Evolutionary conservation across 225 moss, liverwort and hornwort species (phyloP).

Genomic region (Bryoerythrophyllum caledonicum): DNA sequence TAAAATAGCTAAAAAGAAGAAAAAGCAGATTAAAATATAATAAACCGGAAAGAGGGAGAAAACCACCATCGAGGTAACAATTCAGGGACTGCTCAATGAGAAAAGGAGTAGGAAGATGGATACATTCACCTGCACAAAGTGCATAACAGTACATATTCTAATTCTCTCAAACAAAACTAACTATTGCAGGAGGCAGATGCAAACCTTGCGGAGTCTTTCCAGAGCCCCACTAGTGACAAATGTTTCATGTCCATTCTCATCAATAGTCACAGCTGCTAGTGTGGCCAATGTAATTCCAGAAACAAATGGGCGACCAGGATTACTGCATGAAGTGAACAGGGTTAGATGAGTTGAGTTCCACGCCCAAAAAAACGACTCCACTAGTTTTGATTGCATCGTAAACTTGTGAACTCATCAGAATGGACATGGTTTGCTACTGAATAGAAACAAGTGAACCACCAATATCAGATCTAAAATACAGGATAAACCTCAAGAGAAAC

Average conservation of each 20-base stretch:
- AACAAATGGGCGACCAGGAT: slow-evolving; percentile 88
- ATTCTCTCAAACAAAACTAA: slow-evolving; percentile 1
- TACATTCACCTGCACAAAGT: background rate
- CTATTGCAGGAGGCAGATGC: background rate
- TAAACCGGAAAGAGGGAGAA: slow-evolving; percentile 5
- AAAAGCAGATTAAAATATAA: background rate
- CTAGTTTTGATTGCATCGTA: background rate
- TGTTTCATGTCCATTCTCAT: slow-evolving; percentile 90
- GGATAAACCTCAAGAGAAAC: background rate
- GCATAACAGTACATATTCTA: background rate
- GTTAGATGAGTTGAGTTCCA: background rate
- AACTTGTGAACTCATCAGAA: background rate
- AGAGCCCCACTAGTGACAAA: slow-evolving; percentile 98
- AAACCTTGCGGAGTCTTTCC: slow-evolving; percentile 93
- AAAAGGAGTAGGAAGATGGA: background rate
- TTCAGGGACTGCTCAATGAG: background rate
- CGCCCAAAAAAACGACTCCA: background rate
- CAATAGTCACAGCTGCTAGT: slow-evolving; percentile 95
- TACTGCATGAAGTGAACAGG: slow-evolving; percentile 56
- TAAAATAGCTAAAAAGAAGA: slow-evolving; percentile 2
- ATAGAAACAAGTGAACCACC: background rate
- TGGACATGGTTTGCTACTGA: background rate
- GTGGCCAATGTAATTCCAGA: slow-evolving; percentile 87
- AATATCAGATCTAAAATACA: slow-evolving; percentile 10
- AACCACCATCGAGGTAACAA: slow-evolving; percentile 9